Base-by-base conservation (phyloP, 1,139 yeast genomes). In the Suhomyces taliae region DNA sequence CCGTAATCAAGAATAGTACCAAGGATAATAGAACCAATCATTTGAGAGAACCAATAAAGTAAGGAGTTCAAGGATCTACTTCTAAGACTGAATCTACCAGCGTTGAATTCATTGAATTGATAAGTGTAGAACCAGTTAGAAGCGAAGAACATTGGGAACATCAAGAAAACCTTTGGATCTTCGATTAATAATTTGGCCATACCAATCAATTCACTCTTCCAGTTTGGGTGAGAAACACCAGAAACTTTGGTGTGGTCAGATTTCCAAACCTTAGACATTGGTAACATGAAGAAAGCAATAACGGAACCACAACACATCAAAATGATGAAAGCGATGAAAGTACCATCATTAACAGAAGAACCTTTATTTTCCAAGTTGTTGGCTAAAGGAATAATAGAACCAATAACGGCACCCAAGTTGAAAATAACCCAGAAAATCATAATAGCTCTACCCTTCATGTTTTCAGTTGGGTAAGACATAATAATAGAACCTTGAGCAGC, bases 61-160 rank as follows among this genome's bases (percentile, higher is more conserved):
- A 81, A 69, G 24, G 82, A 77, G 66, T 82, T 82, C 57, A 82
- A 72, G 4, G 87, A 78, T 59, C 87, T 74, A 29, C 87, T 79
- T 61, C 85, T 73, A 47, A 81, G 65, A 59, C 76, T 80, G 65
- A 82, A 82, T 50, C 78, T 70, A 24, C 79, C 79, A 36, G 78
- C 79, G 60, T 82, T 82, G 60, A 77, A 72, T 51, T 78, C 79
- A 59, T 81, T 81, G 56, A 79, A 81, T 62, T 82, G 86, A 63
- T 82, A 82, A 39, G 86, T 79, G 69, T 80, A 80, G 66, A 81
- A 82, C 83, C 83, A 81, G 69, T 82, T 82, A 37, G 86, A 79
- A 19, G 83, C 74, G 57, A 79, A 78, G 61, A 82, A 82, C 81
- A 81, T 76, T 37, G 84, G 84, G 73, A 81, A 80, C 59, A 82